These are phyloP conservation scores for Uromyces viciae-fabae DNA, from an alignment of 1,284 basidiomycete genomes.

Conservation along the genomic window DNA sequence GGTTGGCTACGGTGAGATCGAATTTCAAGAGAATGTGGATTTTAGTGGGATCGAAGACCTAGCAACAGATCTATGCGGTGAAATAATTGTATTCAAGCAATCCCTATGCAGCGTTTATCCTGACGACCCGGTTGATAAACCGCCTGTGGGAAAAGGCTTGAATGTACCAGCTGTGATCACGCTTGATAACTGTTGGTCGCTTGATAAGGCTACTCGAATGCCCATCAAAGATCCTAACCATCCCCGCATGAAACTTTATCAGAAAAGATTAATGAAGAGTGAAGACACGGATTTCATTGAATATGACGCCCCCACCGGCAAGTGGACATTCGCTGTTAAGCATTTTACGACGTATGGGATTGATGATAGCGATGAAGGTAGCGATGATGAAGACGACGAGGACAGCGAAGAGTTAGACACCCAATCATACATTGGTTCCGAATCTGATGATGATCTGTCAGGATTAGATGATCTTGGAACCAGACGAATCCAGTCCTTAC, in stretches of 20 bases:
- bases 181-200: slow-evolving; percentile 78
- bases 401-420: slow-evolving; percentile 47
- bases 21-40: slow-evolving; percentile 86
- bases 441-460: slow-evolving; percentile 14
- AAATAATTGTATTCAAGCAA: slow-evolving; percentile 80
- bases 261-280: slow-evolving; percentile 79
- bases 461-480: not conserved
- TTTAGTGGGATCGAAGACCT: slow-evolving; percentile 79
- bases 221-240: slow-evolving; percentile 79
- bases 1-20: slow-evolving; percentile 82
- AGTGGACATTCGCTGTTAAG: slow-evolving; percentile 90
- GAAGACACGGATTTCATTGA: slow-evolving; percentile 78
- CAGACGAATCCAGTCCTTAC: not conserved
- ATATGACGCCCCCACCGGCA: slow-evolving; percentile 74
- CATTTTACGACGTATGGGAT: slow-evolving; percentile 64
- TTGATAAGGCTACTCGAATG: slow-evolving; percentile 85
- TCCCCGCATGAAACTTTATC: slow-evolving; percentile 69
- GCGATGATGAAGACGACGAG: slow-evolving; percentile 50
- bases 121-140: slow-evolving; percentile 73
- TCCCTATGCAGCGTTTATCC: slow-evolving; percentile 92
- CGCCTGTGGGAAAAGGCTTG: slow-evolving; percentile 74
- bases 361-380: slow-evolving; percentile 52
- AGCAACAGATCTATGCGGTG: slow-evolving; percentile 71
- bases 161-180: slow-evolving; percentile 81
- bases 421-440: slow-evolving; percentile 47